Conservation (phyloP, 2,329 filamentous ascomycete species). For the Bisporella sp. region DNA sequence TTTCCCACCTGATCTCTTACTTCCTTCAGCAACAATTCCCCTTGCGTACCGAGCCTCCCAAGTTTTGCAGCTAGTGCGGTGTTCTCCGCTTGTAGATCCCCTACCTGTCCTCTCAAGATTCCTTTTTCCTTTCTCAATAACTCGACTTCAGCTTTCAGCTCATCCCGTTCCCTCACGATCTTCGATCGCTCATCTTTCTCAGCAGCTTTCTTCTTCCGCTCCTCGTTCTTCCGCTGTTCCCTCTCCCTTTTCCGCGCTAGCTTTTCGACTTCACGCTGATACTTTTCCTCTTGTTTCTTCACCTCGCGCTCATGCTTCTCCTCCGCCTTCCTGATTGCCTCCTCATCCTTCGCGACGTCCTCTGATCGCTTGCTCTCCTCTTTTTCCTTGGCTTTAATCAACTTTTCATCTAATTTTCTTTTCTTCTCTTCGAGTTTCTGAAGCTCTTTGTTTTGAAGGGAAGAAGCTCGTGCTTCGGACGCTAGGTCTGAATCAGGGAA, state of each 20-base stretch:
- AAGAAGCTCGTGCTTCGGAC: conserved; percentile 18
- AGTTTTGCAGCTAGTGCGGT: conserved; percentile 30
- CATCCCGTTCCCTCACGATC: conserved; percentile 46
- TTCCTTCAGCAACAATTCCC: neutral
- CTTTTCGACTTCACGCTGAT: conserved; percentile 55
- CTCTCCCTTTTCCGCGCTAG: conserved; percentile 59
- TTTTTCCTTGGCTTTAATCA: conserved; percentile 47
- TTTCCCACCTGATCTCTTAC: neutral
- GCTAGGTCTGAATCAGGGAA: conserved; percentile 34
- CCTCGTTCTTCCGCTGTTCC: conserved; percentile 54
- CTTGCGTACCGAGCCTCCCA: neutral
- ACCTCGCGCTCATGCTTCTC: conserved; percentile 58
- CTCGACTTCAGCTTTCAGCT: conserved; percentile 43
- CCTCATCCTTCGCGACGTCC: conserved; percentile 43
- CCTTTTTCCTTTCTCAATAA: conserved; percentile 48
- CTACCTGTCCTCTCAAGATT: conserved; percentile 46
- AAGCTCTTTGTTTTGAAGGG: conserved; percentile 55
- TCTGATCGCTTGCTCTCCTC: conserved; percentile 34
- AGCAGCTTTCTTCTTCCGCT: conserved; percentile 39
- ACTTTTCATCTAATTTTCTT: conserved; percentile 55
- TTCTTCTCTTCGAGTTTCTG: conserved; percentile 54
- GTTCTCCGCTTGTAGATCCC: conserved; percentile 53
- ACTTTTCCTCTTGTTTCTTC: conserved; percentile 60
- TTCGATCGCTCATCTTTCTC: conserved; percentile 48
- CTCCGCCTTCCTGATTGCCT: conserved; percentile 47